A percentile compares a stretch with the other conserved stretches of the same genome.
Evolutionary conservation across 805 yeast genomes (phyloP).

Genomic region (Maudiozyma serrabonitensis): DNA sequence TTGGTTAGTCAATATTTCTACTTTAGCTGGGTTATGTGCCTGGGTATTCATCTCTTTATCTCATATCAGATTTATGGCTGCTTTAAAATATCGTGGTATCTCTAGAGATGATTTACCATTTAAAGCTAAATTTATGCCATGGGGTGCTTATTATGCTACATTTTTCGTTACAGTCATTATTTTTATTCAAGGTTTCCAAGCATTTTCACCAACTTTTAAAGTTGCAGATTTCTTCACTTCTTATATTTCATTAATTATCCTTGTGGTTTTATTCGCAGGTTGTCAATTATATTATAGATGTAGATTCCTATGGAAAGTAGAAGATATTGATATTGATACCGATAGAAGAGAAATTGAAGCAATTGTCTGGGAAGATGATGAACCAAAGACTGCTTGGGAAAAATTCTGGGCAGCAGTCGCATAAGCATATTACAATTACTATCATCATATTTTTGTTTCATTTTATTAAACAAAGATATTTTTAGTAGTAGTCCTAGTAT

Average conservation of each 20-base stretch:
- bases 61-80: constrained; percentile 54
- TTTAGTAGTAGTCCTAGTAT: too few species aligned
- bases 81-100: constrained; percentile 50
- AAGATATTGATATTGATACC: constrained; percentile 54
- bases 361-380: constrained; percentile 43
- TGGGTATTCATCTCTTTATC: constrained; percentile 54
- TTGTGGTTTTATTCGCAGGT: constrained; percentile 40
- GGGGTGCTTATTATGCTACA: constrained; percentile 50
- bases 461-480: neutral
- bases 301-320: constrained; percentile 37
- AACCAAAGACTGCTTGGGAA: constrained; percentile 43
- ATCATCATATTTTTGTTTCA: neutral
- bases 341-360: constrained; percentile 55
- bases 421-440: constrained; percentile 5
- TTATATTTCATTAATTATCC: constrained; percentile 52
- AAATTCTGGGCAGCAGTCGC: constrained; percentile 39
- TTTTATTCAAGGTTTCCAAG: constrained; percentile 59
- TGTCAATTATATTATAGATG: constrained; percentile 43
- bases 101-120: constrained; percentile 57
- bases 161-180: constrained; percentile 44
- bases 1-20: constrained; percentile 59
- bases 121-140: constrained; percentile 59
- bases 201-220: constrained; percentile 45
- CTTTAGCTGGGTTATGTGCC: constrained; percentile 57
- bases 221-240: constrained; percentile 52